Evolutionary conservation across 2,329 filamentous ascomycete genomes (phyloP).

Genomic region (Hymenoscyphus albidus): DNA sequence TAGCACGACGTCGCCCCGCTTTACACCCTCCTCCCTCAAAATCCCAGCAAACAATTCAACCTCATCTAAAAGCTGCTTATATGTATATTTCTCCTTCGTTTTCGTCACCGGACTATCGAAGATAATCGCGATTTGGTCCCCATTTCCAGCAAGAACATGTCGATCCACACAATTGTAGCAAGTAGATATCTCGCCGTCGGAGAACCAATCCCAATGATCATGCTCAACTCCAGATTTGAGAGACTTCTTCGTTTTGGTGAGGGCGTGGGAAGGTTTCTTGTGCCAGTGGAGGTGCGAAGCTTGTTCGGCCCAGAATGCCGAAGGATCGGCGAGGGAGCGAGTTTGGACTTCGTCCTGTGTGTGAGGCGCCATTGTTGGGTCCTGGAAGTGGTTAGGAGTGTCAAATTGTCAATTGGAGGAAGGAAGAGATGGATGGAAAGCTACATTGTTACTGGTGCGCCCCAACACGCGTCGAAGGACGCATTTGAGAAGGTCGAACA

Average conservation of each 20-base stretch:
- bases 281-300: constrained; percentile 79
- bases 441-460: not conserved
- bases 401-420: not conserved
- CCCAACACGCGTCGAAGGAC: not conserved
- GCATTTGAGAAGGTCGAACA: not conserved
- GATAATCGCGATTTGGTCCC: constrained; percentile 69
- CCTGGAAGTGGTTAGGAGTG: not conserved
- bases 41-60: constrained; percentile 81
- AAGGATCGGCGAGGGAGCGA: constrained; percentile 62
- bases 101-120: constrained; percentile 85
- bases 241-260: constrained; percentile 59
- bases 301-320: constrained; percentile 71
- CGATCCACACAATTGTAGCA: constrained; percentile 90
- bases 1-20: constrained; percentile 80
- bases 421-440: not conserved
- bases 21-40: constrained; percentile 75
- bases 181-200: constrained; percentile 82
- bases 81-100: constrained; percentile 69
- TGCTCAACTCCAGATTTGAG: constrained; percentile 61
- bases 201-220: constrained; percentile 85
- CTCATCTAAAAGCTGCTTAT: constrained; percentile 70
- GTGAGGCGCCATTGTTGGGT: constrained; percentile 28
- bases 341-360: constrained; percentile 35
- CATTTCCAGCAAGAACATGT: constrained; percentile 77
- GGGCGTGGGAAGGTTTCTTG: constrained; percentile 61